Base-by-base conservation (phyloP, 1,284 basidiomycete species). In the Trichosporon inkin region DNA sequence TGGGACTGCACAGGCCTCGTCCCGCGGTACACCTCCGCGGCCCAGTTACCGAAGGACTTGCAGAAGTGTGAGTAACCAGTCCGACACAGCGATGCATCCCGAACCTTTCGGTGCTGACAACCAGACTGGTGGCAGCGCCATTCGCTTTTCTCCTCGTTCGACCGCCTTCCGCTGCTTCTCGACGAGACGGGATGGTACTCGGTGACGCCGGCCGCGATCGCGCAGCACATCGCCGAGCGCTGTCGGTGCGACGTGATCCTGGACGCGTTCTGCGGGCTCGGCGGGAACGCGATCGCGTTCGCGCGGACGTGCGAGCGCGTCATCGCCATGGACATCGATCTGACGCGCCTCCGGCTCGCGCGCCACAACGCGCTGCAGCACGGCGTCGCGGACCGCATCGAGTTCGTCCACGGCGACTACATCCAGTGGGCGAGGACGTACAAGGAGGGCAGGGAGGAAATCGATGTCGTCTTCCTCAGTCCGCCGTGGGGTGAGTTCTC, bases 241-340 rank as follows among this genome's bases (percentile, higher is more conserved):
- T 96, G 94, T 80, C 83, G 88, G 22, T 93, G 88, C 68, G 86
- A 86, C 67, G 87, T 71, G 7, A 63, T 77, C 0, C 57, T 78
- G 2, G 96, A 99, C 71, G 92, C 92, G 0, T 99, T 98, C 73
- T 97, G 93, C 71, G 96, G 96, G 0, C 94, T 98, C 0, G 96
- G 96, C 10, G 96, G 96, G 3, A 99, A 99, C 71, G 86, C 93
- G 0, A 99, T 99, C 60, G 92, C 93, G 10, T 97, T 99, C 78
- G 96, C 96, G 1, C 85, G 88, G 73, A 96, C 93, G 1, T 98
- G 94, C 78, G 88, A 94, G 74, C 81, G 87, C 75, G 91, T 98
- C 34, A 93, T 99, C 53, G 94, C 94, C 0, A 81, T 99, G 55
- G 96, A 99, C 72, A 88, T 84, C 34, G 92, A 92, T 13, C 85